Evolutionary conservation across 2,329 filamentous ascomycete genomes (phyloP).

Genomic region (Dactylellina cionopaga): DNA sequence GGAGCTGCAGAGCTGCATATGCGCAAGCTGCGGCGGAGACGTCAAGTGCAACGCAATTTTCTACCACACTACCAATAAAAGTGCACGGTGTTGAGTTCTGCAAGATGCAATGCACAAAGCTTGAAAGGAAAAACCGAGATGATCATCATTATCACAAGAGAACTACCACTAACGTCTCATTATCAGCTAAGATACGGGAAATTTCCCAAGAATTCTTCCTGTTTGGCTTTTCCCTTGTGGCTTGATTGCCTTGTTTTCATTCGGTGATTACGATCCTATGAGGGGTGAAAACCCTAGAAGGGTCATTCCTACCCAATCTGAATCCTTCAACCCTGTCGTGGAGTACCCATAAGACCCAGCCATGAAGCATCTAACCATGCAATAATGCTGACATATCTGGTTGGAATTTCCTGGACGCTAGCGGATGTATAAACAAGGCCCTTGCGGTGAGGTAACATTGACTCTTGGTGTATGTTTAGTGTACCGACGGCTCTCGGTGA

Average conservation of each 20-base stretch:
- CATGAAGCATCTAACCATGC: slow-evolving; percentile 27
- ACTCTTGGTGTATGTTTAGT: not conserved
- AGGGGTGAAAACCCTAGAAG: slow-evolving; percentile 25
- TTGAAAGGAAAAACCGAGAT: slow-evolving; percentile 40
- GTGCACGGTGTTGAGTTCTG: slow-evolving; percentile 32
- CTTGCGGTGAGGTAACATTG: slow-evolving; percentile 28
- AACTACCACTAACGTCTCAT: slow-evolving; percentile 26
- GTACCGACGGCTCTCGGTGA: not conserved
- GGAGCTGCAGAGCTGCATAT: not conserved
- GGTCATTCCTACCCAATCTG: slow-evolving; percentile 25
- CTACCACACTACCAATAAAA: slow-evolving; percentile 46
- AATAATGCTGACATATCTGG: slow-evolving; percentile 37
- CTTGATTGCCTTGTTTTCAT: slow-evolving; percentile 48
- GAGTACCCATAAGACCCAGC: slow-evolving; percentile 32
- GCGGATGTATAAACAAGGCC: slow-evolving; percentile 8
- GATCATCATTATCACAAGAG: slow-evolving; percentile 48
- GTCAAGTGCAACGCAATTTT: slow-evolving; percentile 46
- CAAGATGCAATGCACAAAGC: slow-evolving; percentile 49
- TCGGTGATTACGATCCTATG: slow-evolving; percentile 26
- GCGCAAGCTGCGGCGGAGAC: slow-evolving; percentile 11
- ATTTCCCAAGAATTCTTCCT: slow-evolving; percentile 22
- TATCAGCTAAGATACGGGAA: slow-evolving; percentile 19
- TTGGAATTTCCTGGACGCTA: slow-evolving; percentile 36
- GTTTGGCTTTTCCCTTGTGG: slow-evolving; percentile 34
- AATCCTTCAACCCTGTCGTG: slow-evolving; percentile 34